Base-by-base conservation (phyloP, 306 rosid species). In the Crotalaria pallida region DNA sequence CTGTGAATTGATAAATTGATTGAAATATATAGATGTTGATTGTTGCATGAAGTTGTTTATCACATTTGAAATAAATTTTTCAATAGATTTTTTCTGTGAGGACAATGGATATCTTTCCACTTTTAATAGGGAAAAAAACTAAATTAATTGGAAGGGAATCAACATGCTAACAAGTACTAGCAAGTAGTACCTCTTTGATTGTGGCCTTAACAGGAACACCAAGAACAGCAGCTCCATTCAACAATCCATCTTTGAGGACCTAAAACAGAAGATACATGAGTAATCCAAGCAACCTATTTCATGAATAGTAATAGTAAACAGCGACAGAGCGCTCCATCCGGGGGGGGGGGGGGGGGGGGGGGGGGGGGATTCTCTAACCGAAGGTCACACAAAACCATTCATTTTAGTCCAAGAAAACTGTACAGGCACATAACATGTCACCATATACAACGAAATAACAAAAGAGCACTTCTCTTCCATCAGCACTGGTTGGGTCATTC, bases 151-250 rank as follows among this genome's bases (percentile, higher is more conserved):
- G 56, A 44, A 19, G 19, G 60, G 12, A 60, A 45, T 10, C 11
- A 8, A 16, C 34, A 12, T 27, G 52, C 69, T 27, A 65, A 72
- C 57, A 73, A 62, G 33, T 52, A 55, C 38, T 59, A n/a, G n/a
- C n/a, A n/a, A n/a, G n/a, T 26, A 36, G 41, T 84, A 92, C 99
- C 97, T 94, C 97, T 81, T 91, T 94, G 86, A 94, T 91, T 23
- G 99, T 94, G 65, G 99, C 96, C 86, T 94, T 94, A 40, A 58
- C 89, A 48, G 97, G 99, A 74, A 94, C 97, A 27, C 97, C 97
- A 71, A 91, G 99, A 56, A 94, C 99, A 11, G 96, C 91, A 18
- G 97, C 99, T 63, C 97, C 96, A 34, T 87, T 84, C 69, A 84
- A 76, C 82, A 78, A 74, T 75, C 92, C 99, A 79, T 94, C 99